Conservation (phyloP, 1,139 yeast genomes). For the Blastobotrys ciferrii region DNA sequence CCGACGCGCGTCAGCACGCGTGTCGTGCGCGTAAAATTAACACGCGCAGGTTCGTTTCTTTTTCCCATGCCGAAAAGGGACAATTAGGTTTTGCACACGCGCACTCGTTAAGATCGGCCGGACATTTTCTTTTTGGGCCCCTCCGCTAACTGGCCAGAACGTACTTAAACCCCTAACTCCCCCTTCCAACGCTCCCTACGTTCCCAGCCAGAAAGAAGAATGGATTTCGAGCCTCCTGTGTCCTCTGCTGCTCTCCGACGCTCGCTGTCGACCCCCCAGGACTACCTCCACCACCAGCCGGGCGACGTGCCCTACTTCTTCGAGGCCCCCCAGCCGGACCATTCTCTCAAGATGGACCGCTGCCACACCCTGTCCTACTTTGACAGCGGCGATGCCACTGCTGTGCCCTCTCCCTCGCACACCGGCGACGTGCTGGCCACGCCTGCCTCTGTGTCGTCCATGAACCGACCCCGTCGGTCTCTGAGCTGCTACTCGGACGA, state of each 20-base stretch:
- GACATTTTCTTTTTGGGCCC: neutral
- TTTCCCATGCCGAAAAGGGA: neutral
- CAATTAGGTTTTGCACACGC: neutral
- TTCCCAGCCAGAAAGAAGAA: slow-evolving; percentile 4
- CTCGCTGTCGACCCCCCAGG: slow-evolving; percentile 18
- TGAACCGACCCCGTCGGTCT: neutral
- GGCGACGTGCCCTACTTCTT: slow-evolving; percentile 1
- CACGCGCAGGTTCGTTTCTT: neutral
- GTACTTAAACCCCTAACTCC: slow-evolving; percentile 7
- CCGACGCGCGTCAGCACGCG: slow-evolving; percentile 4
- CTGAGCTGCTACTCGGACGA: slow-evolving; percentile 2
- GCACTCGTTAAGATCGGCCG: neutral
- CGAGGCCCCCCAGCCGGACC: neutral
- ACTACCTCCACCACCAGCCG: slow-evolving; percentile 3
- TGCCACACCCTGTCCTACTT: slow-evolving; percentile 17
- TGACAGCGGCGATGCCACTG: slow-evolving; percentile 4
- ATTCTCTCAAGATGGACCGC: slow-evolving; percentile 17
- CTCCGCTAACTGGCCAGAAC: neutral
- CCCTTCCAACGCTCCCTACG: slow-evolving; percentile 8
- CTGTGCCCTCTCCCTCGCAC: too few species aligned
- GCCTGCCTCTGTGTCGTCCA: slow-evolving; percentile 1
- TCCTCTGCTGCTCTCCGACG: slow-evolving; percentile 13
- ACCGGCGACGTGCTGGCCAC: slow-evolving; percentile 5
- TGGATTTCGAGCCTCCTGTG: slow-evolving; percentile 16
- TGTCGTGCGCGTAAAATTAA: neutral